These are phyloP conservation scores for Penicillium canescens DNA, from an alignment of 495 filamentous ascomycete species.

Conservation along the genomic window DNA sequence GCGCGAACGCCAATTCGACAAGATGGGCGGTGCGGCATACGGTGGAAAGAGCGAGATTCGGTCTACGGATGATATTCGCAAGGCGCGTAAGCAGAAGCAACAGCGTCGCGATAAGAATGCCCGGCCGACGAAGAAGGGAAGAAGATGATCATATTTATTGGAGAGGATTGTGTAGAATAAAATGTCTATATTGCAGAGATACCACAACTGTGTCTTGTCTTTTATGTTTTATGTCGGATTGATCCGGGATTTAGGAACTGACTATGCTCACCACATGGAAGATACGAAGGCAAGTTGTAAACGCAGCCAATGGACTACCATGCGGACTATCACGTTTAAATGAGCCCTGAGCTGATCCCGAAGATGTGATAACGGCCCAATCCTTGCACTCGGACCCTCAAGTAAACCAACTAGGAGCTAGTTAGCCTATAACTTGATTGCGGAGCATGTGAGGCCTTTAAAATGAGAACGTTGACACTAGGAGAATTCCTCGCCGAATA, in stretches of 20 bases:
- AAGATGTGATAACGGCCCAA: slow-evolving; percentile 5
- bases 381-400: neutral
- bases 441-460: neutral
- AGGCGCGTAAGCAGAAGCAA: slow-evolving; percentile 73
- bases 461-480: neutral
- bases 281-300: slow-evolving; percentile 3
- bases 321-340: slow-evolving; percentile 10
- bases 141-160: slow-evolving; percentile 7
- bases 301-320: neutral
- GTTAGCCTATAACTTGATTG: neutral
- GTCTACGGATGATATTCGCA: slow-evolving; percentile 80
- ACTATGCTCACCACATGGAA: slow-evolving; percentile 4
- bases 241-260: slow-evolving; percentile 5
- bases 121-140: slow-evolving; percentile 68
- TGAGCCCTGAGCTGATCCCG: neutral
- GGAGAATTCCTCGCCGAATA: slow-evolving; percentile 19
- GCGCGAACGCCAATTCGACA: slow-evolving; percentile 59
- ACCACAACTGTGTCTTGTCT: slow-evolving; percentile 4
- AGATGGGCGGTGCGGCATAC: slow-evolving; percentile 49
- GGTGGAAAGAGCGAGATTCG: slow-evolving; percentile 79
- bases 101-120: slow-evolving; percentile 84
- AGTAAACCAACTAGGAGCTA: neutral
- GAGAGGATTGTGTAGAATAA: slow-evolving; percentile 8
- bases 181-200: slow-evolving; percentile 12
- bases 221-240: neutral